These are phyloP conservation scores for Aspergillus proliferans DNA, from an alignment of 2,329 filamentous ascomycete genomes.

Conservation along the genomic window DNA sequence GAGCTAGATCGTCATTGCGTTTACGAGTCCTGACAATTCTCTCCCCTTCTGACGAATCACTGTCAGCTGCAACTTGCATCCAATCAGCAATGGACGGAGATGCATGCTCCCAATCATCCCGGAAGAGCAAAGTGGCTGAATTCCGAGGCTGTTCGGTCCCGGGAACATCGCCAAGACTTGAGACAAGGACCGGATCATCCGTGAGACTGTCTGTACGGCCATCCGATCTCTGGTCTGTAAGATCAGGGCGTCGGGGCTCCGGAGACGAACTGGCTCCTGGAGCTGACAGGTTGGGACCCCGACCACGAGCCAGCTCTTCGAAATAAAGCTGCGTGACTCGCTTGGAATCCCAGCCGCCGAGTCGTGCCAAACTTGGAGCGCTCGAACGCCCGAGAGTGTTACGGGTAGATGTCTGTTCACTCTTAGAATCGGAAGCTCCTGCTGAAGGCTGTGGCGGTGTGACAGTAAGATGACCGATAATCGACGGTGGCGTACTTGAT, in stretches of 20 bases:
- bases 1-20: constrained; percentile 19
- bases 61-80: constrained; percentile 41
- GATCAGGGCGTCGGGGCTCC: constrained; percentile 13
- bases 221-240: constrained; percentile 9
- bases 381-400: constrained; percentile 39
- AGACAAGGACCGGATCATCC: constrained; percentile 32
- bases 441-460: constrained; percentile 22
- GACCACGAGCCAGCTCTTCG: constrained; percentile 39
- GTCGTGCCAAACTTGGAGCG: constrained; percentile 49
- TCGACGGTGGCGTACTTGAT: constrained; percentile 32
- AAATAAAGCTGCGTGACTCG: constrained; percentile 52
- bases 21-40: constrained; percentile 5
- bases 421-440: constrained; percentile 29
- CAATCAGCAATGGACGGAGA: constrained; percentile 46
- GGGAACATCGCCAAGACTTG: constrained; percentile 25
- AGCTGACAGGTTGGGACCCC: constrained; percentile 18
- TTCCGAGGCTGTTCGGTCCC: constrained; percentile 21
- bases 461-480: constrained; percentile 20
- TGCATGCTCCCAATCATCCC: constrained; percentile 44
- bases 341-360: constrained; percentile 50
- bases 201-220: constrained; percentile 22
- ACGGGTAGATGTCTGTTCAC: constrained; percentile 31
- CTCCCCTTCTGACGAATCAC: constrained; percentile 30
- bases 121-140: constrained; percentile 38
- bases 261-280: constrained; percentile 16